Evolutionary conservation across 106 monocot species (phyloP).

Genomic region (Dendrobium chrysotoxum): DNA sequence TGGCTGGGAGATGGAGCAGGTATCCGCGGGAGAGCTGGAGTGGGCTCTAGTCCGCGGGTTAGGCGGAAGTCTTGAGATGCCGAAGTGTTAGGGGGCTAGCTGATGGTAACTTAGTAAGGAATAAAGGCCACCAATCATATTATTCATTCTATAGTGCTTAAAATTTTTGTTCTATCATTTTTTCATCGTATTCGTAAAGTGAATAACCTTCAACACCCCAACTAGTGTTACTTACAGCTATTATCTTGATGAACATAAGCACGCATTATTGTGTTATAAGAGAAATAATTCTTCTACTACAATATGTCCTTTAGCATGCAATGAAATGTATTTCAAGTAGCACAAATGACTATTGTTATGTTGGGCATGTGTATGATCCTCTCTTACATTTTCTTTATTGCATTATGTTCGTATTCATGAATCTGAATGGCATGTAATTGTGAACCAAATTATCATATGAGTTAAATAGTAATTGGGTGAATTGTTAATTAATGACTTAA

Average conservation of each 20-base stretch:
- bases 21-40: too few species aligned
- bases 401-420: slow-evolving; percentile 3
- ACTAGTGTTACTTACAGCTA: neutral
- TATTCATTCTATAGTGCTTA: neutral
- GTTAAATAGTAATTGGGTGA: too few species aligned
- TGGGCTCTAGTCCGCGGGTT: too few species aligned
- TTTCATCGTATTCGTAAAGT: neutral
- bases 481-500: too few species aligned
- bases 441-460: too few species aligned
- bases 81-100: too few species aligned
- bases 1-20: too few species aligned
- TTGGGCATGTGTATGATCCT: neutral
- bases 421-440: too few species aligned
- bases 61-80: too few species aligned
- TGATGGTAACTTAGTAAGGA: too few species aligned
- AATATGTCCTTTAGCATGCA: neutral
- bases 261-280: neutral
- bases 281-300: neutral
- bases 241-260: neutral
- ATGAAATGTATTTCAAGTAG: neutral
- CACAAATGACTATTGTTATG: neutral
- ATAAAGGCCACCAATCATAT: neutral
- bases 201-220: neutral
- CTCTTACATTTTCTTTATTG: neutral
- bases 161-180: neutral